phyloP scores from a whole-genome alignment of 495 filamentous ascomycete genomes.

The Penicillium lividum region DNA sequence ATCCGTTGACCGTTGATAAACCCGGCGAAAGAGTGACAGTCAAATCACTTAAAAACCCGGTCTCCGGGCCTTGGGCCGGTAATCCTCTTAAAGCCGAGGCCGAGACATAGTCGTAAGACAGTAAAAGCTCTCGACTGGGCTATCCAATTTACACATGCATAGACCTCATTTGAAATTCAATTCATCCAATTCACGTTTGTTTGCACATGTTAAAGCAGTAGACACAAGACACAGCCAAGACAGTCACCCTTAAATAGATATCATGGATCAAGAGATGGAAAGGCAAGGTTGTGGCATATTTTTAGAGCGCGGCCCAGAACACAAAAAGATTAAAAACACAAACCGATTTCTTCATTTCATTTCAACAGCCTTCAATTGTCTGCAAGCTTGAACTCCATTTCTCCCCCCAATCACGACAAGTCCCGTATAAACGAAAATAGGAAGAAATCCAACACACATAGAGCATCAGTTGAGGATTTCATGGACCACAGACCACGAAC shows the following conservation, averaged over 20 bases:
- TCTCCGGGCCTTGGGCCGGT: not conserved
- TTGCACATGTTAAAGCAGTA: conserved; percentile 29
- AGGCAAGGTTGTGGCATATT: conserved; percentile 2
- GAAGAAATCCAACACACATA: conserved; percentile 4
- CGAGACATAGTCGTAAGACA: not conserved
- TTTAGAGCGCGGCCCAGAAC: conserved; percentile 5
- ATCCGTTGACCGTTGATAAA: not conserved
- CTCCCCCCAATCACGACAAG: not conserved
- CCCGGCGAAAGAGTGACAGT: not conserved
- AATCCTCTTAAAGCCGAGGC: not conserved
- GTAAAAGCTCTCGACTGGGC: no score
- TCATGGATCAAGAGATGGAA: not conserved
- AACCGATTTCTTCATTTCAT: conserved; percentile 10
- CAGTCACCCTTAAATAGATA: conserved; percentile 3
- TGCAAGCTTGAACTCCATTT: not conserved
- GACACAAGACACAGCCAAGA: conserved; percentile 15
- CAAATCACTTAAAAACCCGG: not conserved
- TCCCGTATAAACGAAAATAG: conserved; percentile 3
- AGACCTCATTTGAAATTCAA: conserved; percentile 29
- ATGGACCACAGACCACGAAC: conserved; percentile 5
- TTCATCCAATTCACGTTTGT: conserved; percentile 36
- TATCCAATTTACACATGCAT: conserved; percentile 27
- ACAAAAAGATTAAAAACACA: conserved; percentile 7
- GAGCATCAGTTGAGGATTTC: conserved; percentile 3
- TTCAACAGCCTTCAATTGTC: conserved; percentile 5